phyloP scores from a whole-genome alignment of 805 yeast genomes.

The Metschnikowia chrysomelidarum region DNA sequence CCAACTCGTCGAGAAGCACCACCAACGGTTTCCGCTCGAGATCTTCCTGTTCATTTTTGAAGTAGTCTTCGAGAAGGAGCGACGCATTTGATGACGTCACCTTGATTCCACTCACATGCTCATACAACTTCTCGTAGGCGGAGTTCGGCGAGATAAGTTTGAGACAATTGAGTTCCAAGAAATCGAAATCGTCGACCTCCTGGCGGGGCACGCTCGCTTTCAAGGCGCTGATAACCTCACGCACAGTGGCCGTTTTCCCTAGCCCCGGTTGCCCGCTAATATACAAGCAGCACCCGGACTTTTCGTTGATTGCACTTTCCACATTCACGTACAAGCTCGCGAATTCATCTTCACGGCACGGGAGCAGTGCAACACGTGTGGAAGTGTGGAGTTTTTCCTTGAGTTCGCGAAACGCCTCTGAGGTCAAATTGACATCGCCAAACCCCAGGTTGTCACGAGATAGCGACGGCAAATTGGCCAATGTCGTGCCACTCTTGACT shows the following conservation, averaged over 20 bases:
- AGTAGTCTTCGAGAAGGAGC: constrained; percentile 67
- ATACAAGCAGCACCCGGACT: constrained; percentile 80
- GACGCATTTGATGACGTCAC: constrained; percentile 65
- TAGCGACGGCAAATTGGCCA: constrained; percentile 22
- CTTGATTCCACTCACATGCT: constrained; percentile 56
- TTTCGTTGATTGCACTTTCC: constrained; percentile 66
- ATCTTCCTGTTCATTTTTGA: constrained; percentile 30
- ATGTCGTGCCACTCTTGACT: constrained; percentile 21
- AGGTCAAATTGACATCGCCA: constrained; percentile 16
- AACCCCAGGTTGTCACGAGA: constrained; percentile 13
- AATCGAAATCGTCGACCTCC: constrained; percentile 52
- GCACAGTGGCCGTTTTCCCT: constrained; percentile 91
- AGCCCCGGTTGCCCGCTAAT: constrained; percentile 98
- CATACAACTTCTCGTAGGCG: constrained; percentile 84
- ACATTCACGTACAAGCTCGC: constrained; percentile 63
- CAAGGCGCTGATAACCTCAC: constrained; percentile 78
- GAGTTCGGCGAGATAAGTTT: constrained; percentile 75
- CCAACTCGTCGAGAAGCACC: constrained; percentile 86
- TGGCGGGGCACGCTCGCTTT: constrained; percentile 30
- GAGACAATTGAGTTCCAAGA: constrained; percentile 87
- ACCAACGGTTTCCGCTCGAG: constrained; percentile 52
- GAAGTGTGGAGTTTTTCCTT: constrained; percentile 45
- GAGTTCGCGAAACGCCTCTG: constrained; percentile 36
- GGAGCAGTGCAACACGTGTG: constrained; percentile 52
- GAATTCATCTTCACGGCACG: constrained; percentile 86